Evolutionary conservation across 495 filamentous ascomycete species (phyloP).

Genomic region (Podospora pseudoanserina): DNA sequence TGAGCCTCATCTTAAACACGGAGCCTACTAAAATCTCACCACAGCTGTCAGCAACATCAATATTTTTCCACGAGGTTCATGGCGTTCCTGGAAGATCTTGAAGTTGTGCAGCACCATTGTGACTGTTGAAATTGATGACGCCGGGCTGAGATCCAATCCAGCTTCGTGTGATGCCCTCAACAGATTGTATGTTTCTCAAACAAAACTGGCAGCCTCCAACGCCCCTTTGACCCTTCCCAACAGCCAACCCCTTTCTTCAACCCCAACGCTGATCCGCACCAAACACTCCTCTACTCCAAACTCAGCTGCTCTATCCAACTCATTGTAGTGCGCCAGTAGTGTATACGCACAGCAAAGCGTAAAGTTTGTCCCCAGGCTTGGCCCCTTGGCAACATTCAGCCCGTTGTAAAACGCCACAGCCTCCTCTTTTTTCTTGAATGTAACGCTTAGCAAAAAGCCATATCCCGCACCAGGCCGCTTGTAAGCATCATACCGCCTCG

Average conservation of each 20-base stretch:
- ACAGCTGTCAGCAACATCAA: neutral
- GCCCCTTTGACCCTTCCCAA: constrained; percentile 17
- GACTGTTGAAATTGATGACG: neutral
- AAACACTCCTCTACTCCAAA: constrained; percentile 31
- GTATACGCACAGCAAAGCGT: constrained; percentile 32
- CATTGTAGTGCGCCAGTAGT: constrained; percentile 26
- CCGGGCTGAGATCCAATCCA: neutral
- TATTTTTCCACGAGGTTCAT: neutral
- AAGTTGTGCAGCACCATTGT: neutral
- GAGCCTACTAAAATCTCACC: neutral
- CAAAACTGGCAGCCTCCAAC: neutral
- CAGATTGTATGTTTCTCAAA: neutral
- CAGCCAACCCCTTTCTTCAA: constrained; percentile 28
- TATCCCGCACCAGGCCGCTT: constrained; percentile 11
- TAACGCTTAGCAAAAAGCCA: constrained; percentile 27
- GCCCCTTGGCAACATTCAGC: constrained; percentile 28
- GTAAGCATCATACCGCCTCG: constrained; percentile 20
- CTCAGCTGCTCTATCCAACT: constrained; percentile 26
- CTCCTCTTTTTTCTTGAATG: constrained; percentile 6
- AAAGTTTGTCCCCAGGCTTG: constrained; percentile 32
- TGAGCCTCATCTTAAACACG: neutral
- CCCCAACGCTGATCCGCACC: constrained; percentile 32
- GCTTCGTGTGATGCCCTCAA: neutral
- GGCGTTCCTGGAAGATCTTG: neutral
- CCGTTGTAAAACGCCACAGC: constrained; percentile 28